Conservation (phyloP, 1,139 yeast genomes). For the Scheffersomyces titani region DNA sequence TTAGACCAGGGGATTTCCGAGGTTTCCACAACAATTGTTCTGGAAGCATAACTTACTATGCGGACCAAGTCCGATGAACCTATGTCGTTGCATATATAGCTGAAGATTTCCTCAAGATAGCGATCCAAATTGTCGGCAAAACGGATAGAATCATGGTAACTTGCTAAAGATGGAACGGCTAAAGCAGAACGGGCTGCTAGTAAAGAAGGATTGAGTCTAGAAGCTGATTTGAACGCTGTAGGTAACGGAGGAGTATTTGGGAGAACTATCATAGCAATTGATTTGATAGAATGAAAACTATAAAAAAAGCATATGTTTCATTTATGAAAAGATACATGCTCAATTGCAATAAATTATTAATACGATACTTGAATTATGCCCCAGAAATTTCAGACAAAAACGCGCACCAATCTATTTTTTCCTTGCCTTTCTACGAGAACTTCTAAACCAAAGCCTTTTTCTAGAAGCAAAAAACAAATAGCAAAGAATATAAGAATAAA, state of each 20-base stretch:
- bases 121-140: conserved; percentile 35
- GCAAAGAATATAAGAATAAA: neutral
- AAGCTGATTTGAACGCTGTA: neutral
- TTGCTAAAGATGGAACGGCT: conserved; percentile 4
- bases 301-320: no score
- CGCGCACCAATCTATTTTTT: neutral
- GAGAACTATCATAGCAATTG: conserved; percentile 13
- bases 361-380: neutral
- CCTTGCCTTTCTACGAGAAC: neutral
- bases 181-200: conserved; percentile 7
- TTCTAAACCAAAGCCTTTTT: neutral
- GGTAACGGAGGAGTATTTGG: conserved; percentile 18
- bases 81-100: conserved; percentile 6
- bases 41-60: neutral
- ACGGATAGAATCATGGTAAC: conserved; percentile 29
- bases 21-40: neutral
- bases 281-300: neutral
- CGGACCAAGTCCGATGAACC: conserved; percentile 1
- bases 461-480: neutral
- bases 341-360: no score
- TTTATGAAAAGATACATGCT: no score
- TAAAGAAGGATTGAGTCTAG: conserved; percentile 1
- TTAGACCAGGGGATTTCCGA: conserved; percentile 18
- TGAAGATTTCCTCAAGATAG: conserved; percentile 30
- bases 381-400: neutral